phyloP scores from a whole-genome alignment of 305 asterid genomes.

The Solanum chacoense region DNA sequence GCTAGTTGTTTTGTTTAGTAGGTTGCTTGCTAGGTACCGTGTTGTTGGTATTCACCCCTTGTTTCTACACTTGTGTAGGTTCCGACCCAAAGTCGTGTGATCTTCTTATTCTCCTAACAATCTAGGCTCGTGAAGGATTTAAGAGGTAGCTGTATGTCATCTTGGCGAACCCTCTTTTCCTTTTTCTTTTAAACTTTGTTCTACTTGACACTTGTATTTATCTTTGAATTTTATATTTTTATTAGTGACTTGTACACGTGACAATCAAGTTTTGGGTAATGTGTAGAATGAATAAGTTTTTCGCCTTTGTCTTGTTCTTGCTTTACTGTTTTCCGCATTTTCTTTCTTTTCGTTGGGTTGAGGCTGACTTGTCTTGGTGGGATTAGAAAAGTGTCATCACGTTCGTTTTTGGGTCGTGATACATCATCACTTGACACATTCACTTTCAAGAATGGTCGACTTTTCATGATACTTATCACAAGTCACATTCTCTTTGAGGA shows the following conservation, averaged over 20 bases:
- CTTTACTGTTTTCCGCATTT: not conserved
- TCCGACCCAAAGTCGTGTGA: too few species aligned
- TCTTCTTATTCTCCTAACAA: too few species aligned
- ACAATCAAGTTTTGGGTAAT: not conserved
- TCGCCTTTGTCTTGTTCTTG: not conserved
- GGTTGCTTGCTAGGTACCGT: too few species aligned
- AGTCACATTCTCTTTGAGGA: not conserved
- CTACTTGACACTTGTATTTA: not conserved
- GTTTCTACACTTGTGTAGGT: too few species aligned
- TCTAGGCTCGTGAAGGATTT: too few species aligned
- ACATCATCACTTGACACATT: not conserved
- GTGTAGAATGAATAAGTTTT: not conserved
- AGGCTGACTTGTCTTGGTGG: not conserved
- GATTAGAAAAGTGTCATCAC: not conserved
- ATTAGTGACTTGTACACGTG: not conserved
- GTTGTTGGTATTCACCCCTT: too few species aligned
- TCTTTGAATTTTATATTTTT: not conserved
- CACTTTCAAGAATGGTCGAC: not conserved
- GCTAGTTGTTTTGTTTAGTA: too few species aligned
- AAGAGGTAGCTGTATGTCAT: too few species aligned
- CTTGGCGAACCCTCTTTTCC: too few species aligned
- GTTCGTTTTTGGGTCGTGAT: not conserved
- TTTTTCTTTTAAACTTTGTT: not conserved
- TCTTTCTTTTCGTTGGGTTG: not conserved
- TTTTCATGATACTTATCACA: not conserved